Evolutionary conservation across 2,329 filamentous ascomycete species (phyloP), one percentile per base, ranked within the genome.

Genomic region (Knoxdaviesia capensis): DNA sequence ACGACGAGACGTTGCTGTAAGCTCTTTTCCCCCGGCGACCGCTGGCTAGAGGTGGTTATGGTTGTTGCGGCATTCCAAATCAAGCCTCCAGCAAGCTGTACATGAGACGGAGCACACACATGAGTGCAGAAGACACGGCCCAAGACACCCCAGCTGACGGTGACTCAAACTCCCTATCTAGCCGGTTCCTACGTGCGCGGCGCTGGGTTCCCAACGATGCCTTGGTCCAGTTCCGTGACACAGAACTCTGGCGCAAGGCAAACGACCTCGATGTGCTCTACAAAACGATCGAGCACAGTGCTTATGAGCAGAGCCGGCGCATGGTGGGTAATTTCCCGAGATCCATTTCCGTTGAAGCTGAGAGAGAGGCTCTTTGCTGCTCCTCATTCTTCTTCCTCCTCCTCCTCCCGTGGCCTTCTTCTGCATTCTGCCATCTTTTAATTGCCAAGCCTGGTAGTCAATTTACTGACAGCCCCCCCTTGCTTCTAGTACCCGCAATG

Each of bases 131-230:
- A 20, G 20, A 20, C 20, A 20, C 20, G 20, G 3, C 20, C 20
- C 20, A 20, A 20, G 20, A 3, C 20, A 2, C 20, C 20, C 20
- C 20, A 20, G 20, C 20, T 20, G 20, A 20, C 20, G 3, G 20
- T 20, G 20, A 20, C 20, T 20, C 20, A 20, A 20, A 20, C 20
- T 20, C 20, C 20, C 20, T 20, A 20, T 20, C 54, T 51, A 90
- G 84, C 47, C 84, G 87, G 46, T 94, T 80, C 58, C 67, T 94
- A 41, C 80, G 87, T 52, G 87, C 87, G 33, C 76, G 87, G 44
- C 80, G 77, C 58, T 94, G 88, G 66, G 63, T 79, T 31, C 71
- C 83, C 7, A 61, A 75, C 49, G 85, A 88, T 49, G 87, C 87
- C 8, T 78, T 78, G 55, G 69, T 64, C 45, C 87, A 94, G 61